Evolutionary conservation across 257 asterid genomes (phyloP).

Genomic region (Solanum phureja): DNA sequence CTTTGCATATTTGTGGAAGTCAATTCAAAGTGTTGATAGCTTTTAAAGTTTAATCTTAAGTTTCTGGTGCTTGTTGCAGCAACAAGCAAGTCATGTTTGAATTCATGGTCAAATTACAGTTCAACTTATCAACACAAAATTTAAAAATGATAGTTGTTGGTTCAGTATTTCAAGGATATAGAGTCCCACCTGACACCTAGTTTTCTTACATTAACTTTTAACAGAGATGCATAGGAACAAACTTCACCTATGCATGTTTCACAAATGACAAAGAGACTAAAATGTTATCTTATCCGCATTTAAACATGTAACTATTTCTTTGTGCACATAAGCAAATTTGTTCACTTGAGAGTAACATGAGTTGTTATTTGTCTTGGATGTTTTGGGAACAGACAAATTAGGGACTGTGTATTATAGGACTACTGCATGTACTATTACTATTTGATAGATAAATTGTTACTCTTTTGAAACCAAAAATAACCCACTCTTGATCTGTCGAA

Average conservation of each 20-base stretch:
- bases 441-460: background rate
- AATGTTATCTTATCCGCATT: background rate
- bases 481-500: background rate
- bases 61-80: background rate
- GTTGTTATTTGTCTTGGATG: background rate
- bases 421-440: background rate
- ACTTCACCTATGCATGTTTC: background rate
- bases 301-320: background rate
- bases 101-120: background rate
- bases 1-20: background rate
- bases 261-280: background rate
- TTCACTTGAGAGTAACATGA: background rate
- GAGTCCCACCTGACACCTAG: background rate
- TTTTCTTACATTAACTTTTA: background rate
- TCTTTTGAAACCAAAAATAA: background rate
- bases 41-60: background rate
- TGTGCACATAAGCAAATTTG: background rate
- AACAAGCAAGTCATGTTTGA: background rate
- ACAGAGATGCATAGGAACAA: background rate
- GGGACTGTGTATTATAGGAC: background rate
- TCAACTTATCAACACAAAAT: background rate
- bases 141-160: background rate
- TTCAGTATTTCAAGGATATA: background rate
- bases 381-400: background rate
- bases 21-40: background rate